Evolutionary conservation across 2,329 filamentous ascomycete genomes (phyloP).

Genomic region (Colletotrichum filicis): DNA sequence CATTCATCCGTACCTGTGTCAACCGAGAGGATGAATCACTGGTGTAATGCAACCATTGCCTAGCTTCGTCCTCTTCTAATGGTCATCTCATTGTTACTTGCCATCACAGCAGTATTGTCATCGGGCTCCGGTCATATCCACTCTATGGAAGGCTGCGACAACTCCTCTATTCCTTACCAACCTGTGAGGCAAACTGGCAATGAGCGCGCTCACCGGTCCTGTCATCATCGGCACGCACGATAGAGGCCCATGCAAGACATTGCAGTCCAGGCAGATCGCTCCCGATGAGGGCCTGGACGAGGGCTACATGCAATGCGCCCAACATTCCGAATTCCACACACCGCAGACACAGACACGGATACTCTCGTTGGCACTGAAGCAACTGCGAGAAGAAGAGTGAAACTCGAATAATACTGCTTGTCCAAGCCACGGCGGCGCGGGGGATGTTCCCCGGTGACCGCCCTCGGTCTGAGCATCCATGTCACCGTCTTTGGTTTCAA

Average conservation of each 20-base stretch:
- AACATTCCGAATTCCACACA: background rate
- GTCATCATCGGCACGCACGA: background rate
- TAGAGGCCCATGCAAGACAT: background rate
- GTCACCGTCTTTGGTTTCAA: slow-evolving; percentile 24
- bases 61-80: background rate
- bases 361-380: background rate
- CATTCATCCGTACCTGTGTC: background rate
- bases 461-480: slow-evolving; percentile 19
- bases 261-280: background rate
- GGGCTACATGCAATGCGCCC: background rate
- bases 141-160: background rate
- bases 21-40: background rate
- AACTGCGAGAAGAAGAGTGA: slow-evolving; percentile 7
- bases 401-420: slow-evolving; percentile 2
- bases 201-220: background rate
- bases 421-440: slow-evolving; percentile 11
- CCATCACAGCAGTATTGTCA: background rate
- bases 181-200: background rate
- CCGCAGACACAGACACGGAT: background rate
- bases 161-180: background rate
- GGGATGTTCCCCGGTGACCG: slow-evolving; percentile 26
- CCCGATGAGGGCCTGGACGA: background rate
- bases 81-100: background rate
- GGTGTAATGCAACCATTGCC: background rate
- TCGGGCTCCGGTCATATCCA: background rate